Conservation (phyloP, 805 yeast species). For the Saccharomycopsis sp. region DNA sequence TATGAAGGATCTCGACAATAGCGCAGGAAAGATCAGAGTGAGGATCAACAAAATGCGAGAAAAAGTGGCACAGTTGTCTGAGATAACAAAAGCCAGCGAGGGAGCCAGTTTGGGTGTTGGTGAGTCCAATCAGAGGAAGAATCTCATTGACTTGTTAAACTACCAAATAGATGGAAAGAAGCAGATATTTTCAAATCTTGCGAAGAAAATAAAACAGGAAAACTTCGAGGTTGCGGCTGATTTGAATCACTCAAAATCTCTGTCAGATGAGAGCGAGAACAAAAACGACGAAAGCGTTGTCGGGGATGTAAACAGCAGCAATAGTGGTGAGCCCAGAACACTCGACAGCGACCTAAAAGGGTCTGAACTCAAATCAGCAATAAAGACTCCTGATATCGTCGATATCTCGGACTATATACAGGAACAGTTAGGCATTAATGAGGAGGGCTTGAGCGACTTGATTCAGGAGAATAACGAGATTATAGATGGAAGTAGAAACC, state of each 20-base stretch:
- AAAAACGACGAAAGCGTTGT: background rate
- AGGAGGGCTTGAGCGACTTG: background rate
- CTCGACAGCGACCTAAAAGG: too few species aligned
- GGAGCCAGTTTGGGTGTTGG: background rate
- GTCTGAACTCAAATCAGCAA: background rate
- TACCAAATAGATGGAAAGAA: constrained; percentile 9
- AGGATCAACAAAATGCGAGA: constrained; percentile 31
- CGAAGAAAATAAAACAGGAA: background rate
- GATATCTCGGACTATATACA: background rate
- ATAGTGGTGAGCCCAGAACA: too few species aligned
- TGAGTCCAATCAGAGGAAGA: constrained; percentile 5
- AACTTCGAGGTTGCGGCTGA: background rate
- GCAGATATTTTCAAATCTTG: constrained; percentile 6
- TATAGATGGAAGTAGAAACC: background rate
- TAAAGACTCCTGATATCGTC: background rate
- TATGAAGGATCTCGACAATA: constrained; percentile 17
- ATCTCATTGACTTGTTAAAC: constrained; percentile 11
- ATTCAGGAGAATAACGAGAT: constrained; percentile 1
- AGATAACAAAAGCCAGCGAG: constrained; percentile 27
- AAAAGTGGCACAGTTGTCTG: constrained; percentile 27
- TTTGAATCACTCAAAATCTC: too few species aligned
- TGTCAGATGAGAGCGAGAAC: background rate
- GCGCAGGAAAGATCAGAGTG: constrained; percentile 16
- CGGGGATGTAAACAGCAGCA: background rate
- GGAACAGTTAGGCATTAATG: background rate